Conservation (phyloP, 2,329 filamentous ascomycete species). For the Xylaria sp. region DNA sequence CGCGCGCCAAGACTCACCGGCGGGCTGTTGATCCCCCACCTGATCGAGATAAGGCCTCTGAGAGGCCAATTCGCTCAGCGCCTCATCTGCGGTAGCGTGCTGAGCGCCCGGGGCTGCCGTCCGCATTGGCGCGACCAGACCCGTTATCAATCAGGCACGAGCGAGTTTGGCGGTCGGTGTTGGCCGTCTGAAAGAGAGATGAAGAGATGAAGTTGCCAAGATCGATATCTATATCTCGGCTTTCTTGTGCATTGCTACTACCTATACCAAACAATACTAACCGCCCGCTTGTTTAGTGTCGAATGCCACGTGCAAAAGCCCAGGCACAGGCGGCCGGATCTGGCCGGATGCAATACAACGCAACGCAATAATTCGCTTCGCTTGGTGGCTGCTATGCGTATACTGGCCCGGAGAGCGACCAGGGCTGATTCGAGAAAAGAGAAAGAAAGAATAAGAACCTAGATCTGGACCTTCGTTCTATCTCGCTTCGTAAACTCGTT, state of each 20-base stretch:
- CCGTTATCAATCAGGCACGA: neutral
- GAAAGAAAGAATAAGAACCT: neutral
- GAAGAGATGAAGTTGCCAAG: neutral
- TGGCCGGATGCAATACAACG: constrained; percentile 11
- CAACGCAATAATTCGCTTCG: neutral
- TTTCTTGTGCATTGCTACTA: neutral
- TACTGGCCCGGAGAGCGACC: neutral
- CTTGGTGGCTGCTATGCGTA: neutral
- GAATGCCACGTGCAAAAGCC: constrained; percentile 24
- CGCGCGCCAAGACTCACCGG: constrained; percentile 11
- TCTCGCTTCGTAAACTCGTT: neutral
- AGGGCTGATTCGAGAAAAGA: neutral
- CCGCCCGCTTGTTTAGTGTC: neutral
- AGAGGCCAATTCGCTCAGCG: constrained; percentile 28
- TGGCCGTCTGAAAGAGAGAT: neutral
- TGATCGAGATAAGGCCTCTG: constrained; percentile 31
- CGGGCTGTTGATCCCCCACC: constrained; percentile 18
- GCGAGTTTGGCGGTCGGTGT: neutral
- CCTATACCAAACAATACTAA: neutral
- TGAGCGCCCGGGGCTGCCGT: constrained; percentile 4
- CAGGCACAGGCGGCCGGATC: constrained; percentile 9
- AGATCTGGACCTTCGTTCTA: neutral
- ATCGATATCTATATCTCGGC: neutral
- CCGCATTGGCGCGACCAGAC: neutral
- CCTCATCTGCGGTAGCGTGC: constrained; percentile 12